These are phyloP conservation scores for Mollisia scopiformis DNA, from an alignment of 2,329 filamentous ascomycete genomes.

Conservation along the genomic window DNA sequence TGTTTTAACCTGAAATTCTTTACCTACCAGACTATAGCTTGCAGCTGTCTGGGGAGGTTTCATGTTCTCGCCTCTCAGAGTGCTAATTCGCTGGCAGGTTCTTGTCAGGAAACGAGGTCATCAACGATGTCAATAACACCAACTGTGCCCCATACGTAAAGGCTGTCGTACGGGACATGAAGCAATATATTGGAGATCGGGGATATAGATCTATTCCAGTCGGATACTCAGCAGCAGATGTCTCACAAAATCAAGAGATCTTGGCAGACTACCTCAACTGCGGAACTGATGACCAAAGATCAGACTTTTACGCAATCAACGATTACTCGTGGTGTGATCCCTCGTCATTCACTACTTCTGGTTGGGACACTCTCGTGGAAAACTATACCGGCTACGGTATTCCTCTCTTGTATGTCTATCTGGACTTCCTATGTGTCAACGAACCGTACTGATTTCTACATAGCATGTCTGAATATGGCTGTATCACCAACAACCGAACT, in stretches of 20 bases:
- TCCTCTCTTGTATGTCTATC: constrained; percentile 50
- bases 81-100: no score
- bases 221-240: constrained; percentile 67
- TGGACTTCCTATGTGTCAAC: not conserved
- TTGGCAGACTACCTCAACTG: constrained; percentile 74
- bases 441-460: constrained; percentile 11
- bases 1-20: no score
- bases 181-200: constrained; percentile 52
- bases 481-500: constrained; percentile 77
- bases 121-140: constrained; percentile 56
- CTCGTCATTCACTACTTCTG: constrained; percentile 59
- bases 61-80: no score
- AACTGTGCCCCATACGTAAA: constrained; percentile 58
- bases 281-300: constrained; percentile 65
- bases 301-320: constrained; percentile 70
- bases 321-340: constrained; percentile 70
- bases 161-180: constrained; percentile 60
- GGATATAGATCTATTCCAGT: constrained; percentile 55
- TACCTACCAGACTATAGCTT: no score
- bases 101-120: constrained; percentile 63
- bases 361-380: constrained; percentile 71
- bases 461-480: constrained; percentile 85
- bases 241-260: constrained; percentile 61
- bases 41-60: no score
- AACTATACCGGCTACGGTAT: constrained; percentile 70